Base-by-base conservation (phyloP, 148 eudicot genomes). In the Rhododendron vialii region DNA sequence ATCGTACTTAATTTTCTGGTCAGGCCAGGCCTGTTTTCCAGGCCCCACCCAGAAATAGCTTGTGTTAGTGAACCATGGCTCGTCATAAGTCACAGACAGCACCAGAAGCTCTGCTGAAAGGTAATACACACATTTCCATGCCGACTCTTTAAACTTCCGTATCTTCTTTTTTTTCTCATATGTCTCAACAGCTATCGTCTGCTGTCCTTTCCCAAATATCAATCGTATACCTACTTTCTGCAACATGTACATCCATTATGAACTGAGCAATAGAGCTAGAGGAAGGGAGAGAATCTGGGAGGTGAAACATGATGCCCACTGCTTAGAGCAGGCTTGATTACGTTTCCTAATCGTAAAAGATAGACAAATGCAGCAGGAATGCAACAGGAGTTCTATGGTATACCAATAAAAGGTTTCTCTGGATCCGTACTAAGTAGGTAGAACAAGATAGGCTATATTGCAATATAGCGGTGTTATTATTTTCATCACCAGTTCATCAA, bases 111-210 rank as follows among this genome's bases (percentile, higher is more conserved):
- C 98, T 33, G 98, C 98, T 65, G 98, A 96, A 83, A 96, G 95
- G 89, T 67, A 96, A 90, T 96, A 96, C 30, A 96, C 81, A 85
- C 92, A 94, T 90, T 96, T 96, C 98, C 98, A 96, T 35, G 98
- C 98, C n/a, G 98, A 96, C 87, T 96, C 98, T 91, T 96, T 96
- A 89, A 96, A 96, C 90, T 96, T 96, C 78, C 90, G 83, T 22
- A 96, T 86, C 91, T 88, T 96, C 91, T 92, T 93, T 83, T 79
- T 91, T 71, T 90, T 91, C 14, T 87, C 93, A 83, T 88, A 89
- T 1, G 85, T 74, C 78, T 92, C 94, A 57, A 85, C 78, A 48
- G 92, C 91, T 74, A 89, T 89, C 26, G 77, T 43, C 82, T 88
- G 85, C 78, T 84, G 80, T 82, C 88, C 91, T 84, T 91, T 94